Percentiles rank a stretch among this genome's conserved stretches.
These are phyloP conservation scores for Tympanopsis confertula DNA, from an alignment of 2,329 filamentous ascomycete genomes.

Conservation along the genomic window DNA sequence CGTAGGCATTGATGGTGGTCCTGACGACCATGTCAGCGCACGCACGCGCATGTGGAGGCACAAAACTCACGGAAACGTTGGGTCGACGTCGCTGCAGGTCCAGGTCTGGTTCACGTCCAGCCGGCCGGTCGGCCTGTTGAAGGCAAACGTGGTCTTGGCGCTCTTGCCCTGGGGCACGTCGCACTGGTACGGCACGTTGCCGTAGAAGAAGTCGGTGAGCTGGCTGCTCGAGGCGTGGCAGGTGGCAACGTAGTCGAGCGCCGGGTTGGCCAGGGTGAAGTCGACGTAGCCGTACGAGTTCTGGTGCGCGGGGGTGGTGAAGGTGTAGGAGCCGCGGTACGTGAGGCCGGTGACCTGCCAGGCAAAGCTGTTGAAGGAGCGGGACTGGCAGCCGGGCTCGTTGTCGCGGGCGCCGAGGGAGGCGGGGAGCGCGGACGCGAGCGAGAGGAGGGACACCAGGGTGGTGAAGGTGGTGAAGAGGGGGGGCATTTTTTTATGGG, in stretches of 20 bases:
- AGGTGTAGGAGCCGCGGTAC: slow-evolving; percentile 33
- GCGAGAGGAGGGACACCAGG: slow-evolving; percentile 11
- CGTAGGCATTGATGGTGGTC: slow-evolving; percentile 18
- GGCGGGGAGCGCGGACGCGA: slow-evolving; percentile 13
- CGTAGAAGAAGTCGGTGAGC: slow-evolving; percentile 37
- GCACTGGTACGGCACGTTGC: slow-evolving; percentile 30
- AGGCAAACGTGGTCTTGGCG: slow-evolving; percentile 28
- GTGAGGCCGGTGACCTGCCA: slow-evolving; percentile 32
- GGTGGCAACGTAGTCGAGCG: slow-evolving; percentile 18
- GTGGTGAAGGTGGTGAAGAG: no score
- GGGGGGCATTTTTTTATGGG: no score
- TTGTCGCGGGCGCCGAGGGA: slow-evolving; percentile 8
- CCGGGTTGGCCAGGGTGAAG: slow-evolving; percentile 37
- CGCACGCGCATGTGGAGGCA: neutral
- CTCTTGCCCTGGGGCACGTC: slow-evolving; percentile 12
- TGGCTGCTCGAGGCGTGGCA: slow-evolving; percentile 29
- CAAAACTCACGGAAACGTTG: slow-evolving; percentile 21
- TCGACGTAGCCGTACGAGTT: slow-evolving; percentile 31
- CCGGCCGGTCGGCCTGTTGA: slow-evolving; percentile 18
- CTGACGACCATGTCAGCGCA: slow-evolving; percentile 5
- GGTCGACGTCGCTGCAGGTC: slow-evolving; percentile 28
- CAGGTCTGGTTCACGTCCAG: slow-evolving; percentile 36
- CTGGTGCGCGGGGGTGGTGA: slow-evolving; percentile 36
- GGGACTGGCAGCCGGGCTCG: slow-evolving; percentile 16
- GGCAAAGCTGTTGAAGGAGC: slow-evolving; percentile 17